Evolutionary conservation across 495 filamentous ascomycete species (phyloP).

Genomic region (Aspergillus incahuasiensis): DNA sequence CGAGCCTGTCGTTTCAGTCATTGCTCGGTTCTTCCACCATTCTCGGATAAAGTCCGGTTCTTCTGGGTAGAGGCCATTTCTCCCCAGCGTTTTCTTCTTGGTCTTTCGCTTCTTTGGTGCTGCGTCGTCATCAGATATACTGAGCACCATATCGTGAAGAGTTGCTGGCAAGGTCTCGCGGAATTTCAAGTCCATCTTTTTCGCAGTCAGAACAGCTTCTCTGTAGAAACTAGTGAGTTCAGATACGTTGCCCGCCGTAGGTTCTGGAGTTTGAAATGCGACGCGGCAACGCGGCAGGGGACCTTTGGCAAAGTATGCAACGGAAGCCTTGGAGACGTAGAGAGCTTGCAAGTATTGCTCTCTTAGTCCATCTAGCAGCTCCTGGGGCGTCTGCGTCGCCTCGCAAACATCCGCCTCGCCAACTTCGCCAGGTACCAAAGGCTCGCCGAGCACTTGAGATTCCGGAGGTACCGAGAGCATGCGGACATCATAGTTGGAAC

Average conservation of each 20-base stretch:
- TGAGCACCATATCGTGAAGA: slow-evolving; percentile 58
- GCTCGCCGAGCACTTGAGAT: slow-evolving; percentile 12
- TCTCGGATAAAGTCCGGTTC: slow-evolving; percentile 70
- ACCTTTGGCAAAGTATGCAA: slow-evolving; percentile 97
- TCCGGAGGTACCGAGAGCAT: slow-evolving; percentile 6
- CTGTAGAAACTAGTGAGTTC: slow-evolving; percentile 66
- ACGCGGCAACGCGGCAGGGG: slow-evolving; percentile 83
- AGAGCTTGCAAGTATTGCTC: slow-evolving; percentile 80
- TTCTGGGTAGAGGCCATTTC: slow-evolving; percentile 68
- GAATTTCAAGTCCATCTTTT: slow-evolving; percentile 85
- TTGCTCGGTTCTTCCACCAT: slow-evolving; percentile 67
- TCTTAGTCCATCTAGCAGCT: slow-evolving; percentile 63
- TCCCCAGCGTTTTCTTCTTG: slow-evolving; percentile 64
- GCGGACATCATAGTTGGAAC: slow-evolving; percentile 8
- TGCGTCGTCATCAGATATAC: slow-evolving; percentile 57
- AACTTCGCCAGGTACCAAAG: slow-evolving; percentile 12
- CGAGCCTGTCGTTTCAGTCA: slow-evolving; percentile 30
- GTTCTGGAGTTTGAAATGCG: slow-evolving; percentile 60
- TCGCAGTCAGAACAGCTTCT: slow-evolving; percentile 63
- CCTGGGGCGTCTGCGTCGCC: slow-evolving; percentile 50
- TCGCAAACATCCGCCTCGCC: slow-evolving; percentile 6
- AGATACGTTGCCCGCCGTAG: slow-evolving; percentile 23
- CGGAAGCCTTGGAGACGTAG: slow-evolving; percentile 86
- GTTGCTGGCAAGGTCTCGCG: slow-evolving; percentile 66
- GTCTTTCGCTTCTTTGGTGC: slow-evolving; percentile 54